Percentiles rank a stretch among this genome's conserved stretches.
These are phyloP conservation scores for Simmondsia chinensis DNA, from an alignment of 148 eudicot genomes.

Conservation along the genomic window DNA sequence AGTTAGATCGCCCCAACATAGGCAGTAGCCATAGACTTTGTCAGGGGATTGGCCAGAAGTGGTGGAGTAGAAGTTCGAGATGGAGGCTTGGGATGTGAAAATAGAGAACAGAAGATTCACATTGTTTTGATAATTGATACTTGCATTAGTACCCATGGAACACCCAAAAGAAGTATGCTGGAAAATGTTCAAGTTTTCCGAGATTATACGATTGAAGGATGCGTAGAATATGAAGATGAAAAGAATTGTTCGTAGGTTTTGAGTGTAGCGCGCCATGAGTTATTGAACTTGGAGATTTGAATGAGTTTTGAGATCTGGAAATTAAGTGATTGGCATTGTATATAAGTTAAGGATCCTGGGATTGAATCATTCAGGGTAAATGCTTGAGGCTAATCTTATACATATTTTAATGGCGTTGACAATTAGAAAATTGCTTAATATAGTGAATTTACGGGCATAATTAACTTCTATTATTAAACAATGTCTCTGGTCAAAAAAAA, in stretches of 20 bases:
- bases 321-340: no score
- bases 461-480: no score
- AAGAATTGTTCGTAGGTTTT: background rate
- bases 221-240: background rate
- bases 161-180: background rate
- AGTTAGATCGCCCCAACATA: slow-evolving; percentile 7
- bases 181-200: background rate
- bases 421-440: no score
- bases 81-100: slow-evolving; percentile 2
- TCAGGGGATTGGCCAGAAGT: background rate
- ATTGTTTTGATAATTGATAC: background rate
- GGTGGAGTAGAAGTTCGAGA: slow-evolving; percentile 1
- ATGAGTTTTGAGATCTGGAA: no score
- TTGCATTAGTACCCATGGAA: background rate
- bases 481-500: no score
- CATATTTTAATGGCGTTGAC: no score
- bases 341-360: no score
- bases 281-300: no score
- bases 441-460: no score
- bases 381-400: no score
- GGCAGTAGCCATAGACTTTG: slow-evolving; percentile 12
- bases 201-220: background rate
- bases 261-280: background rate
- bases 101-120: slow-evolving; percentile 1
- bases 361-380: no score